Evolutionary conservation across 192 early-diverging fungal species (phyloP), one percentile per base, ranked within the genome.

Genomic region (Podila verticillata): DNA sequence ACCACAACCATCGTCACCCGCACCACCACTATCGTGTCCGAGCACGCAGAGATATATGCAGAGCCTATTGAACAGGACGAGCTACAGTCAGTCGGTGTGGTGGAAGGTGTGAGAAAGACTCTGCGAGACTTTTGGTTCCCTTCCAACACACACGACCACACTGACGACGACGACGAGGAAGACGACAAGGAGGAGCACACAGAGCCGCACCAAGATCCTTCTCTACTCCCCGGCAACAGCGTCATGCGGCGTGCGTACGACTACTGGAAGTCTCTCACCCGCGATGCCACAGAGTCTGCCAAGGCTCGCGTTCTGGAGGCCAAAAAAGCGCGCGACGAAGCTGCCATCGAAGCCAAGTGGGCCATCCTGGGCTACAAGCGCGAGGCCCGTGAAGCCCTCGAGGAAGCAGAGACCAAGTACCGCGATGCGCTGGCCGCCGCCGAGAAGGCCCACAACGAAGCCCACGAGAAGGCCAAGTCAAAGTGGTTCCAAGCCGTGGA

Each of bases 21-120:
- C 5, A 79, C 75, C 9, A 79, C 75, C 8, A 79, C 77, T 24
- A 80, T 80, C 56, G 77, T 80, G 34, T 72, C 77, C 5, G 77
- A 80, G 56, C 70, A 80, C 60, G 58, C 56, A 31, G 77, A 72
- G 28, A 24, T 72, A 51, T 22, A 72, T 9, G 60, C 61, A n/a
- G 70, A 61, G 30, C 70, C 56, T 17, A 51, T 59, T 15, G 77
- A 80, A 4, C 44, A 32, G 2, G 9, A 3, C 34, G 65, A n/a
- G 17, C 15, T 29, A 30, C 12, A 15, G 13, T 44, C 39, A 12
- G 39, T 17, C 7, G 66, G 70, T 5, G 56, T 80, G n/a, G 77
- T 80, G 57, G 61, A 80, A 36, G 70, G 68, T 20, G 70, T 72
- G 22, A 60, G 70, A 3, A 48, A 56, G 7, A 72, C 65, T 24